Evolutionary conservation across 169 alveolate genomes (phyloP).

Genomic region (Neospora caninum): DNA sequence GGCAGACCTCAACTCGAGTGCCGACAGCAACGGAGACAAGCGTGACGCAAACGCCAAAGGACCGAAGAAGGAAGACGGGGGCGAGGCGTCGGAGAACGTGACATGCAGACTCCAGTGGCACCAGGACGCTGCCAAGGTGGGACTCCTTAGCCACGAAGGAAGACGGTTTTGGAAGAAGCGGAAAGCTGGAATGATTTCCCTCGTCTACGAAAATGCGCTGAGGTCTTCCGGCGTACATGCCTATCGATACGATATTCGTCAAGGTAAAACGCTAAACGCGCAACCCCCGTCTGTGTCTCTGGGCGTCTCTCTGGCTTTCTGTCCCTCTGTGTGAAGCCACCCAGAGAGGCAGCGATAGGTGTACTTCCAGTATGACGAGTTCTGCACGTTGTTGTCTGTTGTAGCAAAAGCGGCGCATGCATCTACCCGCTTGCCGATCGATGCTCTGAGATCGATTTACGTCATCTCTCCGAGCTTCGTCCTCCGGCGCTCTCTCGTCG

Average conservation of each 20-base stretch:
- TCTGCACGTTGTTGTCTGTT: too few relatives aligned
- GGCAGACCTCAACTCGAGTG: not conserved
- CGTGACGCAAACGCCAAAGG: not conserved
- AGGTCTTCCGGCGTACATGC: slow-evolving; percentile 13
- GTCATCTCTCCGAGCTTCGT: too few relatives aligned
- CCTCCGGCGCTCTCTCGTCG: too few relatives aligned
- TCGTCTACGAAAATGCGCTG: slow-evolving; percentile 47
- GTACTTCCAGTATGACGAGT: too few relatives aligned
- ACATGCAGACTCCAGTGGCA: not conserved
- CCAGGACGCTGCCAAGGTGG: slow-evolving; percentile 36
- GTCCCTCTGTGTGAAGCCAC: too few relatives aligned
- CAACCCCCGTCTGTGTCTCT: not conserved
- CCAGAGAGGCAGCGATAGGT: too few relatives aligned
- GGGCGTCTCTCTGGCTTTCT: not conserved
- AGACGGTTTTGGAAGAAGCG: slow-evolving; percentile 38
- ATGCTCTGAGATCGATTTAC: too few relatives aligned
- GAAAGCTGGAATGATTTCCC: slow-evolving; percentile 49
- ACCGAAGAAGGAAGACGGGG: not conserved
- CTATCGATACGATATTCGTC: slow-evolving; percentile 29
- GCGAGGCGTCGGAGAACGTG: not conserved
- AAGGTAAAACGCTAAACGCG: not conserved
- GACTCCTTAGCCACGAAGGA: not conserved
- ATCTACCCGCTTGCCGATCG: too few relatives aligned
- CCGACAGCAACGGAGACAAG: not conserved
- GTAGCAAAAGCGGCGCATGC: too few relatives aligned